phyloP scores from a whole-genome alignment of 352 stramenopile genomes.

The Phytophthora pinifolia region DNA sequence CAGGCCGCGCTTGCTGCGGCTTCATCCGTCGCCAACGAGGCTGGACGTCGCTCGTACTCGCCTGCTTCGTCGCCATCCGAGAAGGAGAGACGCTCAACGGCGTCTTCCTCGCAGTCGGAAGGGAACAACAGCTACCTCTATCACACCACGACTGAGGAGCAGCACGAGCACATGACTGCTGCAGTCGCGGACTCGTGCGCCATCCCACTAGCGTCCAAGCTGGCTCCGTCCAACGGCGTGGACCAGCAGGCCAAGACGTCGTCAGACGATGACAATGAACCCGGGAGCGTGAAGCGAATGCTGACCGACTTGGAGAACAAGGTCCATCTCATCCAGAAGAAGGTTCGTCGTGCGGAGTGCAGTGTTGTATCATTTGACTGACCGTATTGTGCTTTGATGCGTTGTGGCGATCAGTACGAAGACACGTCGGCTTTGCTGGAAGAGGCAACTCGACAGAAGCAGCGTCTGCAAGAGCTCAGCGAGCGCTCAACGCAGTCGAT shows the following conservation, averaged over 20 bases:
- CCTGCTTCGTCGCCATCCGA: conserved; percentile 32
- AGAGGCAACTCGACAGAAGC: conserved; percentile 57
- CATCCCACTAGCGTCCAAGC: conserved; percentile 40
- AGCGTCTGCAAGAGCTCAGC: conserved; percentile 50
- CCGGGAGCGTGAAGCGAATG: conserved; percentile 45
- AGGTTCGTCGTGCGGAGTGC: conserved; percentile 24
- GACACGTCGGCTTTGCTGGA: conserved; percentile 50
- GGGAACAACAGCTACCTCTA: conserved; percentile 38
- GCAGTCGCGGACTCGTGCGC: conserved; percentile 46
- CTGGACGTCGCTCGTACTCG: conserved; percentile 24
- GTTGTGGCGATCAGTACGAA: conserved; percentile 43
- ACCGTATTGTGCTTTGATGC: conserved; percentile 4
- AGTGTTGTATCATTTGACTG: background rate
- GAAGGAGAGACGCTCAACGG: conserved; percentile 42
- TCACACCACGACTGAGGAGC: conserved; percentile 31
- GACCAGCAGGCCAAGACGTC: conserved; percentile 29
- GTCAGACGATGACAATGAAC: conserved; percentile 39
- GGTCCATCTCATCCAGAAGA: conserved; percentile 48
- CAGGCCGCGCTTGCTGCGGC: conserved; percentile 38
- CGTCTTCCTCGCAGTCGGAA: conserved; percentile 40
- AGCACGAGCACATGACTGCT: conserved; percentile 39
- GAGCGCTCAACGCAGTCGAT: conserved; percentile 42
- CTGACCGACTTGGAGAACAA: conserved; percentile 45
- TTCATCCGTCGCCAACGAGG: conserved; percentile 25
- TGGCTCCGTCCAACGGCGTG: conserved; percentile 6